Conservation (phyloP, 352 stramenopile species). For the Peronospora destructor region DNA sequence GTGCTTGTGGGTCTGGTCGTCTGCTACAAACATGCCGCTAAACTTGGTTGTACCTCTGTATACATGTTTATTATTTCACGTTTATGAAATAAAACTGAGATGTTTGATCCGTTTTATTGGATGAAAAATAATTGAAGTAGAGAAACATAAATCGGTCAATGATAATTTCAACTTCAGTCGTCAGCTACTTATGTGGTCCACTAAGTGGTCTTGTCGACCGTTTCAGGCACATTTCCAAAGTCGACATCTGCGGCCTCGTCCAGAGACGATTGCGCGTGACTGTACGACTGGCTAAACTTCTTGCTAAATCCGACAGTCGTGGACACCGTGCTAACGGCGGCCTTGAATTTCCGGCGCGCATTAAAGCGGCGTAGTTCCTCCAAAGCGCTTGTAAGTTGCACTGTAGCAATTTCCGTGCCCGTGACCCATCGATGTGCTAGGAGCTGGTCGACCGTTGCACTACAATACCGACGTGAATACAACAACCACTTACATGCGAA, state of each 20-base stretch:
- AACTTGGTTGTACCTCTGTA: too few species aligned
- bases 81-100: constrained; percentile 6
- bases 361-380: constrained; percentile 91
- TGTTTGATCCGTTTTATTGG: constrained; percentile 15
- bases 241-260: constrained; percentile 14
- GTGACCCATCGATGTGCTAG: constrained; percentile 89
- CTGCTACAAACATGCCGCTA: too few species aligned
- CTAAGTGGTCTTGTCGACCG: constrained; percentile 25
- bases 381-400: constrained; percentile 89
- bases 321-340: constrained; percentile 84
- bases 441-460: constrained; percentile 75
- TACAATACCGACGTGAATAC: constrained; percentile 19
- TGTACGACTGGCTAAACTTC: constrained; percentile 57
- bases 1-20: constrained; percentile 35
- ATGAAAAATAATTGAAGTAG: constrained; percentile 27
- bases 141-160: background rate
- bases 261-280: constrained; percentile 30
- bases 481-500: constrained; percentile 1
- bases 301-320: constrained; percentile 70
- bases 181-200: constrained; percentile 11
- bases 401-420: constrained; percentile 66
- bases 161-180: constrained; percentile 19
- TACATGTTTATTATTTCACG: background rate
- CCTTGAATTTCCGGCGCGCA: constrained; percentile 92
- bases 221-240: constrained; percentile 9